Conservation (phyloP, 2,329 filamentous ascomycete genomes). For the Fonsecaea multimorphosa region DNA sequence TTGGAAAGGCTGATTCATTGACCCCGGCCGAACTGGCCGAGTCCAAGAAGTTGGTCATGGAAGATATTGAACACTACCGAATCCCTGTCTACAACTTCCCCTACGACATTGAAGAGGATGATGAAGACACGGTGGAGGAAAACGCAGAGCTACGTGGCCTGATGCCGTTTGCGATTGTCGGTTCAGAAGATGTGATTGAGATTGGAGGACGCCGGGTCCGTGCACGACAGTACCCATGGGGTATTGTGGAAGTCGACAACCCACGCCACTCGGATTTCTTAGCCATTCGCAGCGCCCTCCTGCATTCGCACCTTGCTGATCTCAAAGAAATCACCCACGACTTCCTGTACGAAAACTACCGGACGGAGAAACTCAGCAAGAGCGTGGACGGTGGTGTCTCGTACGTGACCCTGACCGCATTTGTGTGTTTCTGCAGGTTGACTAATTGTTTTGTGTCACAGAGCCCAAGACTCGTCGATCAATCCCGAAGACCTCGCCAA, state of each 20-base stretch:
- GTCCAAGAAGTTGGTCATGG: slow-evolving; percentile 99
- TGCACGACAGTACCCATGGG: slow-evolving; percentile 98
- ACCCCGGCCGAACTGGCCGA: slow-evolving; percentile 96
- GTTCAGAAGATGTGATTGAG: slow-evolving; percentile 93
- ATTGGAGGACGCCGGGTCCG: slow-evolving; percentile 90
- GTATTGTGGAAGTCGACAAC: slow-evolving; percentile 98
- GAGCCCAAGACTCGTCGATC: slow-evolving; percentile 77
- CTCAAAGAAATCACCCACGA: slow-evolving; percentile 99
- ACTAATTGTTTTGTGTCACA: slow-evolving; percentile 48
- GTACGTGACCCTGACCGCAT: slow-evolving; percentile 63
- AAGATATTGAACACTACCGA: slow-evolving; percentile 99
- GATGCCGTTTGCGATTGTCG: slow-evolving; percentile 99
- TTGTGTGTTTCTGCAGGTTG: slow-evolving; percentile 24
- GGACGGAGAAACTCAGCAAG: slow-evolving; percentile 99
- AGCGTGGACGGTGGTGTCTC: slow-evolving; percentile 89
- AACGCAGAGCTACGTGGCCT: slow-evolving; percentile 95
- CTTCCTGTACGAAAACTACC: slow-evolving; percentile 99
- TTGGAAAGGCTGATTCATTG: slow-evolving; percentile 96
- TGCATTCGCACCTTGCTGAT: slow-evolving; percentile 97
- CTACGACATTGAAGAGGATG: slow-evolving; percentile 99
- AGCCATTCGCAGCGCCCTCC: slow-evolving; percentile 91
- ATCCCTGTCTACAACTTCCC: slow-evolving; percentile 99
- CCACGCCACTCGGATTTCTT: slow-evolving; percentile 98
- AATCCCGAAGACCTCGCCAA: slow-evolving; percentile 96
- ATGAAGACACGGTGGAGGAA: slow-evolving; percentile 98